Base-by-base conservation (phyloP, 2,329 filamentous ascomycete species). In the Xylariaceae sp. region DNA sequence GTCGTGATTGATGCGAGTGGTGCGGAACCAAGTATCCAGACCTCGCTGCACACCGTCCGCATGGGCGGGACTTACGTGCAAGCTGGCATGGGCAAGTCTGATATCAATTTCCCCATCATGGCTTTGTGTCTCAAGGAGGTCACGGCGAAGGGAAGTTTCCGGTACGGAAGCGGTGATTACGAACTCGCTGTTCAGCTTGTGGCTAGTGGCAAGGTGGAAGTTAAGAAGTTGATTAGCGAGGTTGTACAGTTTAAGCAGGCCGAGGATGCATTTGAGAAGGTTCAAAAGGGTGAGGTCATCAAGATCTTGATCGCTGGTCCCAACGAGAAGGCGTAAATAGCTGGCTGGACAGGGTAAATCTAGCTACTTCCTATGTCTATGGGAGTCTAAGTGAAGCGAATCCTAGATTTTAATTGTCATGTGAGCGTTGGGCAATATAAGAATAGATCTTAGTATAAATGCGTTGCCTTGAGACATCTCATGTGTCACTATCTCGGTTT, bases 21-120 rank as follows among this genome's bases (percentile, higher is more conserved):
- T 33, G 90, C 87, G 2, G 88, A 91, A 72, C 82, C 87, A 0
- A 88, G 84, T 10, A 90, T 93, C 63, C 88, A 92, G 73, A 80
- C 87, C 0, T 82, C 81, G 33, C 80, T 93, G 63, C 86, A 92
- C 71, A 79, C 80, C 17, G 80, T 91, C 22, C 80, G 85, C 57
- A 77, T 77, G 43, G 89, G 89, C 50, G 89, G 89, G 31, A 86
- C 81, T 14, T 93, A 90, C 63, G 86, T 95, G 9, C 90, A 95
- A 74, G 90, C 86, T 54, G 92, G 92, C 50, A 96, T 97, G 90
- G 93, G 93, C 66, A 88, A 87, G 68, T 72, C 84, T 38, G 89
- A 96, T 65, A 92, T 97, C 69, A 88, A 73, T 9, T 96, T 97
- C 76, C 93, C 93, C 47, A 96, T 97, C 69, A 89, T 93, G 82